Conservation (phyloP, 352 stramenopile genomes). For the Globisporangium okanoganense region DNA sequence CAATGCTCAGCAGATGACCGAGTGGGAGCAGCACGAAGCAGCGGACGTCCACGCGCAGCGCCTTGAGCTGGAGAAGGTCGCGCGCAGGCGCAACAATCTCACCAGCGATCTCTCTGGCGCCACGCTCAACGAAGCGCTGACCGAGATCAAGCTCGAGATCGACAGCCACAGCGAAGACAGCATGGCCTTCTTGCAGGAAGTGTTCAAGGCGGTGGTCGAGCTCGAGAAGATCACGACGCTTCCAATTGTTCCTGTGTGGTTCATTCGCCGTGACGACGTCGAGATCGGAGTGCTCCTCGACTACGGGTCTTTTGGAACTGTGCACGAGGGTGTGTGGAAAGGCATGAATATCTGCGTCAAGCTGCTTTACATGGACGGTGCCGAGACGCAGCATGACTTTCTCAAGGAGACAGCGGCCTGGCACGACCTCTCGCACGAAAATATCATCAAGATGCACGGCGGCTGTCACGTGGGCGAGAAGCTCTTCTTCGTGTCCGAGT, state of each 20-base stretch:
- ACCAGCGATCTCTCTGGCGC: not conserved
- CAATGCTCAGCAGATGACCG: not conserved
- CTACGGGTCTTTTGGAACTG: conserved; percentile 11
- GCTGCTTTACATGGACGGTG: conserved; percentile 18
- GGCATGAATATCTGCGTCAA: conserved; percentile 35
- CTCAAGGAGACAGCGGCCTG: conserved; percentile 34
- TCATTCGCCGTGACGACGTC: conserved; percentile 23
- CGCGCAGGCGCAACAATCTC: not conserved
- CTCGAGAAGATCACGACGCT: conserved; percentile 4
- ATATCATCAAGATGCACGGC: conserved; percentile 37
- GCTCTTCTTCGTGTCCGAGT: conserved; percentile 17
- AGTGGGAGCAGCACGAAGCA: conserved; percentile 1
- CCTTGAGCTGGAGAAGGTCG: not conserved
- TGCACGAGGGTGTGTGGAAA: conserved; percentile 25
- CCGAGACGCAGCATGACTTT: conserved; percentile 19
- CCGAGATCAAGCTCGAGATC: not conserved
- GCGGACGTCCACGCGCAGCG: conserved; percentile 1
- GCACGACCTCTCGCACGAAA: conserved; percentile 26
- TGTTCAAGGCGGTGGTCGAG: not conserved
- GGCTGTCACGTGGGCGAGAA: conserved; percentile 33
- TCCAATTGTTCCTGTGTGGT: conserved; percentile 15
- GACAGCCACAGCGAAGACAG: not conserved
- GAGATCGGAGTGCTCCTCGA: conserved; percentile 21
- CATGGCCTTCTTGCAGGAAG: too few species aligned
- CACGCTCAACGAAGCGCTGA: not conserved